Base-by-base conservation (phyloP, 2,329 filamentous ascomycete species). In the Geoglossum cookeanum region DNA sequence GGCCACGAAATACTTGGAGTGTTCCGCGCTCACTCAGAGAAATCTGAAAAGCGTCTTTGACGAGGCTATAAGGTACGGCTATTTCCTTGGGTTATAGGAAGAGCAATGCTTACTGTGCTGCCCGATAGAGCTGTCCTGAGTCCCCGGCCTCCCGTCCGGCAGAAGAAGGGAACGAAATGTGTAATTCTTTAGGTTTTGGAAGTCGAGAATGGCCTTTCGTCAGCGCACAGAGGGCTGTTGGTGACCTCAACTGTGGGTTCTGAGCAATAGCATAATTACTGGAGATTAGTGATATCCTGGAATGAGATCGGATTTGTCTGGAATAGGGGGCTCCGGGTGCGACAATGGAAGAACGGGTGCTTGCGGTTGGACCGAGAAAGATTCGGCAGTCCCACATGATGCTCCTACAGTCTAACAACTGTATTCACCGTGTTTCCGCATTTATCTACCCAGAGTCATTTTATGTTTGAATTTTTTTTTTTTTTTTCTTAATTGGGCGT, bases 31-130 rank as follows among this genome's bases (percentile, higher is more conserved):
- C 63, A 98, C 92, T 42, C 92, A 97, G 76, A 79, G 91, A 67
- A 96, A 96, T 71, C 73, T 98, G 65, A 98, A 98, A 83, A 94
- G 88, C 66, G 92, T 98, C 54, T 98, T 98, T 68, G 92, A 98
- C 68, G 91, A 96, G 73, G 92, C 92, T 37, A 98, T 98, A 68
- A 84, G 92, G 92, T 97, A 74, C n/a, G 42, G 8, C 8, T 15
- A 17, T 11, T 30, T 9, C n/a, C n/a, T 22, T n/a, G 29, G 22
- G 8, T 58, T 30, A 3, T 15, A 15, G 22, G 3, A 32, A 5
- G 37, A 57, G n/a, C 22, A 27, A 4, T 58, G n/a, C 33, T 58
- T 17, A 44, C 57, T 37, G 11, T 17, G 33, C 56, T 32, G 30
- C 32, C 57, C 58, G 49, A 60, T 45, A 75, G 73, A 58, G 73